A percentile compares a stretch with the other conserved stretches of the same genome.
Conservation (phyloP, 257 asterid genomes). For the Cordia subcordata region DNA sequence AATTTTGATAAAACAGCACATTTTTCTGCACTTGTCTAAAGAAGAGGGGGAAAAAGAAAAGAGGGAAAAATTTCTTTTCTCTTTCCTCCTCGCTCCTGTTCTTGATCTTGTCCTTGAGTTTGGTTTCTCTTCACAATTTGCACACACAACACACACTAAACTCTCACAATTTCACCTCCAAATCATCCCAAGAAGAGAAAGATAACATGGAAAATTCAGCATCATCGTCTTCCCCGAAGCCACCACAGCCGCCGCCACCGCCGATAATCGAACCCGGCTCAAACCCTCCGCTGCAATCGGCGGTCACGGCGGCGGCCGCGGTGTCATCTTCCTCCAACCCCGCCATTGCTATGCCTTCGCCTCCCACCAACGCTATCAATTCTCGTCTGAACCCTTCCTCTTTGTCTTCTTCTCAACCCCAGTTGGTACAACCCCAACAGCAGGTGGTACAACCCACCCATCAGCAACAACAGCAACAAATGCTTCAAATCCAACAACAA, state of each 20-base stretch:
- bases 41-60: no score
- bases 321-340: constrained; percentile 31
- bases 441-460: constrained; percentile 29
- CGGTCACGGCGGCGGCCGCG: constrained; percentile 16
- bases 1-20: no score
- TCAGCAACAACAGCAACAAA: constrained; percentile 31
- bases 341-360: constrained; percentile 30
- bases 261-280: constrained; percentile 41
- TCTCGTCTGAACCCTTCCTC: constrained; percentile 22
- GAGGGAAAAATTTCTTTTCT: background rate
- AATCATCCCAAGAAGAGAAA: background rate
- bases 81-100: background rate
- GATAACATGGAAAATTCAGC: constrained; percentile 68
- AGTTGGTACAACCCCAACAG: constrained; percentile 34
- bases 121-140: background rate
- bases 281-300: constrained; percentile 46
- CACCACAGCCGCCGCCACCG: constrained; percentile 40
- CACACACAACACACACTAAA: background rate
- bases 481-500: constrained; percentile 13
- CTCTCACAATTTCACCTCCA: background rate
- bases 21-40: no score
- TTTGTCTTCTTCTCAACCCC: constrained; percentile 6
- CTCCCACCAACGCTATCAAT: constrained; percentile 27
- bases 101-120: background rate
- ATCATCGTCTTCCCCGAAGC: constrained; percentile 56